Conservation (phyloP, 441 rosid genomes). For the Corymbia citriodora region DNA sequence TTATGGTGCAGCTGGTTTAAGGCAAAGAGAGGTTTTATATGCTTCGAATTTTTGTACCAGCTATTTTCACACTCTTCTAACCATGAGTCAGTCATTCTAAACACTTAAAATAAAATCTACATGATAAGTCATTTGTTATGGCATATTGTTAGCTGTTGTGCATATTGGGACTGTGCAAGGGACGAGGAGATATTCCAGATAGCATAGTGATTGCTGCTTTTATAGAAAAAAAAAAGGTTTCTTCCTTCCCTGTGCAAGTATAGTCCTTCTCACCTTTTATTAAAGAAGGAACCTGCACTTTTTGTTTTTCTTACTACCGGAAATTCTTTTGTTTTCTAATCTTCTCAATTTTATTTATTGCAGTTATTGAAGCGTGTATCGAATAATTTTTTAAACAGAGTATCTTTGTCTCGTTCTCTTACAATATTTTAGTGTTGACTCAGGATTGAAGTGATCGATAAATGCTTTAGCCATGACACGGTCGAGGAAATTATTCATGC, state of each 20-base stretch:
- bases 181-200: neutral
- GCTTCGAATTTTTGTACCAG: no score
- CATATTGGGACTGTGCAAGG: neutral
- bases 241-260: neutral
- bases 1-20: no score
- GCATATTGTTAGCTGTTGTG: neutral
- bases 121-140: neutral
- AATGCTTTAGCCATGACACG: constrained; percentile 76
- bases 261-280: neutral
- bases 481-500: constrained; percentile 80
- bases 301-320: neutral
- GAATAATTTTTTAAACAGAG: neutral
- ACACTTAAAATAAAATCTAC: neutral
- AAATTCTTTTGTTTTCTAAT: neutral
- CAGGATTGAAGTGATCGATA: constrained; percentile 77
- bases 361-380: neutral
- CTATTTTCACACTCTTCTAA: no score
- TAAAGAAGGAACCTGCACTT: neutral
- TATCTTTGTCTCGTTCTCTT: neutral
- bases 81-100: neutral
- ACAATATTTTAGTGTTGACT: neutral
- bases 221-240: neutral
- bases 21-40: no score
- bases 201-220: neutral
- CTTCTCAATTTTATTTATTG: neutral